These are phyloP conservation scores for Lepidopterella palustris DNA, from an alignment of 495 filamentous ascomycete genomes.

Conservation along the genomic window DNA sequence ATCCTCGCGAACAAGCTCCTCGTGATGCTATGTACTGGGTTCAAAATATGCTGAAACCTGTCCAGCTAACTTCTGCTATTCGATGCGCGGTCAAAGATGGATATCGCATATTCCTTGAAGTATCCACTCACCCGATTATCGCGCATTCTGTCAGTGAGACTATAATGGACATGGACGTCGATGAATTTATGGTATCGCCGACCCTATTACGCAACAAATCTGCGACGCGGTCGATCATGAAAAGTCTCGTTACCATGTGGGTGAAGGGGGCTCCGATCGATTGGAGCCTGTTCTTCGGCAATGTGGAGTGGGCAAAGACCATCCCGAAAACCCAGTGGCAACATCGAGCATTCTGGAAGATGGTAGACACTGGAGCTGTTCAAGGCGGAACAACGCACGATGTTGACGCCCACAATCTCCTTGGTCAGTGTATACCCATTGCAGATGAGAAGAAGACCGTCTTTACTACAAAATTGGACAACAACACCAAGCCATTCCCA, in stretches of 20 bases:
- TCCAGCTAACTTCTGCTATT: slow-evolving; percentile 32
- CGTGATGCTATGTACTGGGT: slow-evolving; percentile 33
- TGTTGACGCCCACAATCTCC: slow-evolving; percentile 33
- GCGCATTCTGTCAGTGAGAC: slow-evolving; percentile 38
- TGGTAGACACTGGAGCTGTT: slow-evolving; percentile 31
- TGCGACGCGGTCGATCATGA: slow-evolving; percentile 41
- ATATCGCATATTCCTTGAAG: slow-evolving; percentile 34
- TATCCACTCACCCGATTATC: slow-evolving; percentile 37
- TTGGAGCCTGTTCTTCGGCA: slow-evolving; percentile 40
- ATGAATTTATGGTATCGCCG: slow-evolving; percentile 31
- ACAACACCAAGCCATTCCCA: slow-evolving; percentile 35
- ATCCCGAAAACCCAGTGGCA: slow-evolving; percentile 47
- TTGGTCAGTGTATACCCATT: slow-evolving; percentile 31
- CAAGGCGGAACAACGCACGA: slow-evolving; percentile 24
- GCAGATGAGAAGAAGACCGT: slow-evolving; percentile 29
- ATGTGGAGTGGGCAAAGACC: slow-evolving; percentile 38
- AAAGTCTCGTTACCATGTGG: slow-evolving; percentile 41
- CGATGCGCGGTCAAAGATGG: slow-evolving; percentile 36
- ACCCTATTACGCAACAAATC: slow-evolving; percentile 40
- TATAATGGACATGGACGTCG: slow-evolving; percentile 30
- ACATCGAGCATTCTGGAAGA: slow-evolving; percentile 49
- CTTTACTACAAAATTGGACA: slow-evolving; percentile 30
- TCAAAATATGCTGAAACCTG: slow-evolving; percentile 32
- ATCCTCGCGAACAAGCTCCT: slow-evolving; percentile 20
- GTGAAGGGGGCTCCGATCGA: slow-evolving; percentile 42